phyloP scores from a whole-genome alignment of 2,329 filamentous ascomycete genomes.

The Botrytis hyacinthi region DNA sequence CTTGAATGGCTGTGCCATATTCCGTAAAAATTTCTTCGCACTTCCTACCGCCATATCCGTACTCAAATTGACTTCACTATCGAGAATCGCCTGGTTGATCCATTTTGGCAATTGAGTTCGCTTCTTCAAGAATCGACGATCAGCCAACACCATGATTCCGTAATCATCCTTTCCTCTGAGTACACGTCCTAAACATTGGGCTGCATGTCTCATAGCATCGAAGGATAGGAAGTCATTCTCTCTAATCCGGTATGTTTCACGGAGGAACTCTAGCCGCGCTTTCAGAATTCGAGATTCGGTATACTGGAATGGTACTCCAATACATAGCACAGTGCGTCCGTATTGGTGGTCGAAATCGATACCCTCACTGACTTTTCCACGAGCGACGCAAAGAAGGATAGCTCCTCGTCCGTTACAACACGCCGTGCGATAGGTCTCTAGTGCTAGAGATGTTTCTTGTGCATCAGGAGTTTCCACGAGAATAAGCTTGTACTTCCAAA shows the following conservation, averaged over 20 bases:
- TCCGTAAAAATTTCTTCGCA: constrained; percentile 83
- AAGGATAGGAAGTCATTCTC: constrained; percentile 98
- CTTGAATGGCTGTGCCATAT: constrained; percentile 89
- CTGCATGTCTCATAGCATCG: constrained; percentile 98
- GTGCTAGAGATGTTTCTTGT: constrained; percentile 90
- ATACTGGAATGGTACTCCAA: constrained; percentile 97
- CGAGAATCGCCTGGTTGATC: constrained; percentile 86
- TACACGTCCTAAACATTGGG: constrained; percentile 92
- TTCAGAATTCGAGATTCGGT: constrained; percentile 97
- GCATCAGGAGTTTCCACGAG: constrained; percentile 96
- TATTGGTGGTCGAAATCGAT: constrained; percentile 99
- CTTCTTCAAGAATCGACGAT: constrained; percentile 91
- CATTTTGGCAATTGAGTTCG: constrained; percentile 88
- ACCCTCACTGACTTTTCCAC: constrained; percentile 95
- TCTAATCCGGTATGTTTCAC: constrained; percentile 93
- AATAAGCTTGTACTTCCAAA: constrained; percentile 99
- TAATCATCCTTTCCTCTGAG: constrained; percentile 97
- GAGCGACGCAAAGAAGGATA: constrained; percentile 88
- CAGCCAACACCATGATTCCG: constrained; percentile 98
- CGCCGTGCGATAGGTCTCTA: constrained; percentile 95
- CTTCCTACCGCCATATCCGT: constrained; percentile 92
- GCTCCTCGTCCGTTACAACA: constrained; percentile 96
- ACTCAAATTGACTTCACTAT: constrained; percentile 84
- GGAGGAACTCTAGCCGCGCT: constrained; percentile 90
- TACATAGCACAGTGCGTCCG: constrained; percentile 90